Evolutionary conservation across 2,329 filamentous ascomycete species (phyloP), one percentile per base, ranked within the genome.

Genomic region (Aspergillus uvarum): DNA sequence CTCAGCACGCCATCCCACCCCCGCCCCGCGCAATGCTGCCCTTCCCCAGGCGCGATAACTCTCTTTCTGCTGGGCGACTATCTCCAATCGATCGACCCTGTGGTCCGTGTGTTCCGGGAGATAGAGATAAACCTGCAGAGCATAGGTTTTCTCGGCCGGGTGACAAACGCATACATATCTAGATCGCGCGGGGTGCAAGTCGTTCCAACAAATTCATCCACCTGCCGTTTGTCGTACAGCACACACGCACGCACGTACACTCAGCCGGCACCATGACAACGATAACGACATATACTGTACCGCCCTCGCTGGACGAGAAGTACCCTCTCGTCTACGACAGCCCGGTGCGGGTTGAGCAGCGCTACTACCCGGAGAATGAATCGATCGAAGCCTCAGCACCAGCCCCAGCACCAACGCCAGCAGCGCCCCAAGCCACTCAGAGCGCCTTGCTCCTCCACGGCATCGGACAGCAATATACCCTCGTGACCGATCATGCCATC

Each of bases 361-460:
- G 58, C 22, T 21, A 47, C 26, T 32, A n/a, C 10, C 19, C 29
- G 7, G 11, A 31, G 21, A 38, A 12, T 22, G 21, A 29, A 29
- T 29, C 14, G 21, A 26, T n/a, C 7, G 26, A 29, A 29, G 26
- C 26, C 26, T 22, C 22, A 2, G 22, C 22, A 22, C 64, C 10
- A 52, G 38, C 57, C 58, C 32, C 32, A 35, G 12, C 32, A 14
- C 32, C 32, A 35, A 16, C 32, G 14, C 32, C 12, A 10, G 11
- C 32, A 12, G 14, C 32, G 11, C 32, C 32, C 4, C 32, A 35
- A 14, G 26, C 49, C 1, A 54, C 26, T 32, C 84, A 86, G 60
- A 76, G 77, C 6, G 82, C 80, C 0, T 68, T 86, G 5, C 67
- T 86, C 19, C 69, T 86, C 2, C 79, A 84, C 65, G 82, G 75